Base-by-base conservation (phyloP, 1,139 yeast species). In the Yamadazyma blattariae region DNA sequence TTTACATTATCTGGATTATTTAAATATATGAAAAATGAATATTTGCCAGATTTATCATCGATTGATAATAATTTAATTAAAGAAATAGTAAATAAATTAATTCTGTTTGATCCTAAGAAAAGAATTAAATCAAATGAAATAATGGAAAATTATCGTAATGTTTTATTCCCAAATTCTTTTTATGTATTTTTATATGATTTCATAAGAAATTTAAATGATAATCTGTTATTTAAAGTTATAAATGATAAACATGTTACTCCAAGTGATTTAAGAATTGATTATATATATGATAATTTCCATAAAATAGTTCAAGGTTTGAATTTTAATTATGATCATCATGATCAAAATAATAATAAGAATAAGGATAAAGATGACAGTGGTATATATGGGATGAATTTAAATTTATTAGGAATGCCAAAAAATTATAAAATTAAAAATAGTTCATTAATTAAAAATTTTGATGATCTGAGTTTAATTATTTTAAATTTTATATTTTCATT, bases 1-100 rank as follows among this genome's bases (percentile, higher is more conserved):
- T 90, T 94, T 56, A 82, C 95, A 0, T 67, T 92, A 14, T 82
- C 97, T 0, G 96, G 89, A 51, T 64, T 90, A 44, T 89, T 87
- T 66, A 85, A 83, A 57, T 92, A 85, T 57, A 82, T 82, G 49
- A 77, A 76, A 44, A 74, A 79, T 6, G 90, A 83, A 41, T 82
- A 74, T 49, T 52, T 56, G 7, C 95, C 96, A 0, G 77, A 76
- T 46, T 57, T 82, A 40, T 64, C 74, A 21, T 68, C 71, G 17
- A 74, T 83, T 32, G 67, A 71, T 17, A 79, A 84, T 46, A 46
- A 52, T 0, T 48, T 65, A 27, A 66, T 87, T 2, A 68, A 71
- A 39, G 65, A 70, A 14, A 55, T 92, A 42, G 75, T 90, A 2
- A 46, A 56, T 28, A 72, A 75, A 39, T 80, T 92, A 81, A 76